These are phyloP conservation scores for Pseudonectria foliicola DNA, from an alignment of 2,329 filamentous ascomycete species.

Conservation along the genomic window DNA sequence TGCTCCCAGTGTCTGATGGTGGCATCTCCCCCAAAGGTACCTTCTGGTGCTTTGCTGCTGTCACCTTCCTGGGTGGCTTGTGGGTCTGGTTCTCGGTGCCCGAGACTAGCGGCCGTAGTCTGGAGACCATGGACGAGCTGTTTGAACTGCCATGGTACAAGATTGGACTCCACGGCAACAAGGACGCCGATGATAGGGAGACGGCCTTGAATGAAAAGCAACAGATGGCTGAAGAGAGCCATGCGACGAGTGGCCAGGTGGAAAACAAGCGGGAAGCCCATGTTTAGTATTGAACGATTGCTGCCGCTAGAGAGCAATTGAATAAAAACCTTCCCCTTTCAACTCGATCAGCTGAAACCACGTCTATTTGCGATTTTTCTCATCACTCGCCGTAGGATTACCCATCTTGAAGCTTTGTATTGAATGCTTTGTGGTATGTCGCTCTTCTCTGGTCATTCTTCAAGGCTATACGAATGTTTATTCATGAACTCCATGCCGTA, in stretches of 20 bases:
- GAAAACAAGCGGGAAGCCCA: conserved; percentile 25
- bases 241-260: conserved; percentile 26
- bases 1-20: conserved; percentile 41
- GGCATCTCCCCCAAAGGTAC: conserved; percentile 57
- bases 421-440: no score
- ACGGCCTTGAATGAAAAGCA: conserved; percentile 38
- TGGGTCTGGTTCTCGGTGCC: conserved; percentile 71
- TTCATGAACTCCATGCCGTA: no score
- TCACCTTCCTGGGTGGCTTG: conserved; percentile 59
- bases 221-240: conserved; percentile 26
- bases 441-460: no score
- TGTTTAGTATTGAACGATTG: conserved; percentile 4
- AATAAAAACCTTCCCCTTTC: no score
- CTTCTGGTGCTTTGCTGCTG: conserved; percentile 67
- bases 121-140: conserved; percentile 65
- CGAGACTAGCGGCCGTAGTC: conserved; percentile 59
- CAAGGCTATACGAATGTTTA: no score
- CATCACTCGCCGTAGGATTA: no score
- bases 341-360: no score
- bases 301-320: no score
- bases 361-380: no score
- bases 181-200: conserved; percentile 42
- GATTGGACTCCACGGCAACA: conserved; percentile 55
- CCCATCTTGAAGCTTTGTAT: no score
- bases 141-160: conserved; percentile 69